Evolutionary conservation across 768 basidiomycete genomes (phyloP), one percentile per base, ranked within the genome.

Genomic region (Lactarius tabidus): DNA sequence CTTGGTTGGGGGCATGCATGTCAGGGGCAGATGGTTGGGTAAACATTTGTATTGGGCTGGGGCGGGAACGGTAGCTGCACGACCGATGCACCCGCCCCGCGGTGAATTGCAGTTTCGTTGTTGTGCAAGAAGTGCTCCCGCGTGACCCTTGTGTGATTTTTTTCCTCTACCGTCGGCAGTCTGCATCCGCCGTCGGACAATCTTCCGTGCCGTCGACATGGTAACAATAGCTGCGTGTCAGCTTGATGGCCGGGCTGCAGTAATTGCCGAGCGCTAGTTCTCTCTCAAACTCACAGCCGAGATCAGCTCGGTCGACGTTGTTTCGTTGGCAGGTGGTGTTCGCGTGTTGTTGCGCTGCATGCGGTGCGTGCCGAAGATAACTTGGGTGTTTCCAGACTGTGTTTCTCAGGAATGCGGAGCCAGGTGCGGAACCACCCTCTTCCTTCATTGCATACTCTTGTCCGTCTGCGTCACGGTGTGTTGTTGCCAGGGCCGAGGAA

Each of bases 1-100:
- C 89, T 6, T 97, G 96, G 95, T 75, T 98, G n/a, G 90, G 93
- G 12, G 88, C 91, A 23, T 94, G 93, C 71, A 79, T 98, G 76
- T 85, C 89, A 15, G 95, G 94, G 9, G 93, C 94, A 15, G 97
- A 98, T 72, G 97, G 97, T 6, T 98, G 95, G 95, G 81, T 96
- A 33, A 90, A 91, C 73, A 81, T 98, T 60, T 95, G 93, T 72
- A 79, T 97, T 33, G 91, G 90, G 20, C 35, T 77, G 45, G 61
- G 72, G 45, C 70, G 71, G 29, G 71, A 74, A 8, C 61, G 61
- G 53, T 23, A 48, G 31, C 7, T 52, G 35, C 26, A 12, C 48
- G 26, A 17, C 48, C 23, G 23, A 51, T 26, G 48, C 12, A 26
- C 26, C 15, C 5, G 38, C 38, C 35, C 35, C 33, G 51, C 52